Conservation (phyloP, 148 eudicot species). For the Chenopodium suecicum region DNA sequence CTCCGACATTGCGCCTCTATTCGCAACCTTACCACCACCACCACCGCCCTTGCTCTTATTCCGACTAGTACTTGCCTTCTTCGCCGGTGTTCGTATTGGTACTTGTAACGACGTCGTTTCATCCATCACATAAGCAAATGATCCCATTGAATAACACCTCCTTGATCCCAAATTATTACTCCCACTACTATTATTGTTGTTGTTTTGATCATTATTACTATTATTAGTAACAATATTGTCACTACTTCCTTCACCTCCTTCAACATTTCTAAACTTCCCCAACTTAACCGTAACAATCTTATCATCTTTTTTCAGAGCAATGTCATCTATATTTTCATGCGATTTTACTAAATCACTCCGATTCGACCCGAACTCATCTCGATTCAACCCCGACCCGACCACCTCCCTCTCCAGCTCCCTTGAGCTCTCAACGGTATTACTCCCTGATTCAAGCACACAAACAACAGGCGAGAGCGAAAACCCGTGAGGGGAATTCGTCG, state of each 20-base stretch:
- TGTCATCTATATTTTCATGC: conserved; percentile 27
- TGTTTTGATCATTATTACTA: conserved; percentile 14
- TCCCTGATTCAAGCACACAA: conserved; percentile 72
- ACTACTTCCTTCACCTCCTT: conserved; percentile 46
- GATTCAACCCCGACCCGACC: conserved; percentile 21
- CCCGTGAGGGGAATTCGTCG: too few species aligned
- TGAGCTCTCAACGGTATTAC: conserved; percentile 40
- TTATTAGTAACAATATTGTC: conserved; percentile 5
- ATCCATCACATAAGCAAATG: conserved; percentile 88
- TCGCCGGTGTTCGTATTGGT: conserved; percentile 56
- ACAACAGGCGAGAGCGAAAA: conserved; percentile 40
- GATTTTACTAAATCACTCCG: conserved; percentile 34
- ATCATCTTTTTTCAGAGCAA: conserved; percentile 32
- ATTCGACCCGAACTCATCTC: conserved; percentile 32
- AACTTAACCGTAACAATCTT: conserved; percentile 65
- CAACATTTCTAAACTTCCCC: conserved; percentile 73
- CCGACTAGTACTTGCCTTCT: conserved; percentile 38
- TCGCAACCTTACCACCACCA: conserved; percentile 43
- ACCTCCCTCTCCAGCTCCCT: conserved; percentile 38
- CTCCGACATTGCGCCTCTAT: conserved; percentile 66
- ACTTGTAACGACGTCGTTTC: conserved; percentile 66
- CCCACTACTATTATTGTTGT: neutral
- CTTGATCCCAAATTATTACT: conserved; percentile 50
- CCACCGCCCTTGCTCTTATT: conserved; percentile 36
- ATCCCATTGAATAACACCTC: conserved; percentile 93